Evolutionary conservation across 805 yeast genomes (phyloP), one percentile per base, ranked within the genome.

Genomic region (Wickerhamiella vanderwaltii): DNA sequence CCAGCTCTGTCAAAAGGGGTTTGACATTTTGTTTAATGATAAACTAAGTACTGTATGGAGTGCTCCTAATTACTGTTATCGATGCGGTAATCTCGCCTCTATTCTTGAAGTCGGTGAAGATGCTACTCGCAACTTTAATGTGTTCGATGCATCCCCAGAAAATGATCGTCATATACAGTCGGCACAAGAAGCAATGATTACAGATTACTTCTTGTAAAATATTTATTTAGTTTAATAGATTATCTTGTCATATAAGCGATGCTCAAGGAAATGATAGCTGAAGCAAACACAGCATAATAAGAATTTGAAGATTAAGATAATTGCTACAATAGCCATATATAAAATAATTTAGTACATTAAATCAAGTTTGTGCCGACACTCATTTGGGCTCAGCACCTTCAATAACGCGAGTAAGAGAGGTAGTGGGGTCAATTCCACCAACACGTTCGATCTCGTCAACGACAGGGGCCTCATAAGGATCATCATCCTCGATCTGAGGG

Each of bases 31-130:
- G 55, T 91, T 94, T 73, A 75, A 76, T 43, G 96, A 95, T 3
- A 71, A 81, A 48, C 83, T 94, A 35, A 78, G 93, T 28, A 91
- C 99, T 0, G 97, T 91, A 6, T 91, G 99, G 99, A 79, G 91
- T 1, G 98, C 98, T 0, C 99, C 99, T 0, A 91, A 91, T 57
- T 91, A 91, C 57, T 91, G 98, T 57, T 91, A 91, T 55, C 61
- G 98, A 47, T 91, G 99, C 60, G 98, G 98, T 0, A 91, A 91
- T 57, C 76, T 85, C 57, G 98, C 98, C 4, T 82, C 95, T n/a
- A 87, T 91, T n/a, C 67, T 91, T 48, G 98, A 91, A 59, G 75
- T 91, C 4, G 73, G 71, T 50, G 74, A 72, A 38, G 74, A 77
- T 19, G 79, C 82, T 35, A 77, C 74, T 41, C 69, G 73, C 47